phyloP scores from a whole-genome alignment of 1,284 basidiomycete species.

The Ganoderma meredithae region DNA sequence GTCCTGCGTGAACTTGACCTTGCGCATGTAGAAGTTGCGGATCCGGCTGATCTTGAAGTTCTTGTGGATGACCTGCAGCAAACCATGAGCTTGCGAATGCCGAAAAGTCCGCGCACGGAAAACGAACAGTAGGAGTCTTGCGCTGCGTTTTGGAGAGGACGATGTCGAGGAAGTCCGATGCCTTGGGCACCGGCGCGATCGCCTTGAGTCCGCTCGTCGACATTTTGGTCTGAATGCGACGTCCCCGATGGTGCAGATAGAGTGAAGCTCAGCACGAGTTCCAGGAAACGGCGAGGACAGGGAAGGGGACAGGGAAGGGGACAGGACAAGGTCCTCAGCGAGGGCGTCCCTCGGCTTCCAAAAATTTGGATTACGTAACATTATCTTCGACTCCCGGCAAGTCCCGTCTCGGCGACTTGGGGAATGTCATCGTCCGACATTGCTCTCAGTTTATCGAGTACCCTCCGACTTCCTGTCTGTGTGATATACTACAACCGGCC shows the following conservation, averaged over 20 bases:
- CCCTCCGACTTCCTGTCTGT: no score
- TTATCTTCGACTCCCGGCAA: no score
- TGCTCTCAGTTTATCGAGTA: no score
- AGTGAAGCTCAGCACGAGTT: background rate
- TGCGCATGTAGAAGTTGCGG: constrained; percentile 97
- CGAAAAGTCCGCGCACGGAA: no score
- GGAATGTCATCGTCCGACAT: no score
- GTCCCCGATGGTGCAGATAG: background rate
- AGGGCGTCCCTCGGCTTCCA: constrained; percentile 8
- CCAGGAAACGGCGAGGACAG: constrained; percentile 5
- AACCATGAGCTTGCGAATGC: constrained; percentile 2
- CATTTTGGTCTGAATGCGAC: constrained; percentile 53
- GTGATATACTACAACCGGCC: no score
- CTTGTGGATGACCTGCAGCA: constrained; percentile 87
- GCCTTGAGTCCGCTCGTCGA: constrained; percentile 91
- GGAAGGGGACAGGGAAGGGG: background rate
- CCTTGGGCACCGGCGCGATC: constrained; percentile 97
- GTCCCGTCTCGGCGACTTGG: no score
- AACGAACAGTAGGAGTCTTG: constrained; percentile 92
- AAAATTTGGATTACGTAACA: constrained; percentile 35
- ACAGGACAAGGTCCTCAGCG: background rate
- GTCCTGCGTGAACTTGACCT: constrained; percentile 99
- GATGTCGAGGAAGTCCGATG: constrained; percentile 95
- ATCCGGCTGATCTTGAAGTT: constrained; percentile 99
- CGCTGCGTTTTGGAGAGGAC: constrained; percentile 94